Evolutionary conservation across 805 yeast genomes (phyloP), one percentile per base, ranked within the genome.

Genomic region (Kodamaea kakaduensis): DNA sequence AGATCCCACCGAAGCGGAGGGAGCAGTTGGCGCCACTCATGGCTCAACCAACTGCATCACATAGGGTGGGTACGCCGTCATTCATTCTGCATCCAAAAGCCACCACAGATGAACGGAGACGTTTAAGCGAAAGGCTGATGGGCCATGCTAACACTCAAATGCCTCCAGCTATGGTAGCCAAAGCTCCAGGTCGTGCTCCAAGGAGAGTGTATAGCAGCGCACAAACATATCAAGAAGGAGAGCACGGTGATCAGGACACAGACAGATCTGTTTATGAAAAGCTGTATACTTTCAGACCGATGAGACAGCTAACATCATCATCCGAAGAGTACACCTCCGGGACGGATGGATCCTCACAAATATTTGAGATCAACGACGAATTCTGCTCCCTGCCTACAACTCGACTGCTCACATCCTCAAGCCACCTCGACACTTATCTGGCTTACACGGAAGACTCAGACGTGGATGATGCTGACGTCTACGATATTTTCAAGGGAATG

Each of bases 1-100:
- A 34, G 31, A 34, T 34, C 7, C 33, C 38, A 18, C 38, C 38
- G n/a, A 34, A 34, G 25, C 23, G 33, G 7, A 16, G 33, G 30
- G 27, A 22, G 19, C 25, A 29, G 30, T 24, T 34, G 25, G 28
- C 31, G 3, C 38, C 38, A 18, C 32, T 34, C 29, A 34, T 30
- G 17, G 16, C 25, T 5, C 25, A 33, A 6, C 33, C 34, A n/a
- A 20, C 38, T 12, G 32, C 34, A 5, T 16, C 18, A 4, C 30
- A 34, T 17, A 16, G 20, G 9, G 27, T 27, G 17, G 37, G 37
- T 1, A 21, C 27, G 20, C 27, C 37, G 10, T 17, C 20, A 17
- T 34, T 26, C 17, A 34, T 34, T n/a, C 25, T 23, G 32, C 37
- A 34, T 27, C 37, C 37, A 1, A 33, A 31, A 18, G 29, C 35